These are phyloP conservation scores for Torulaspora delbrueckii DNA, from an alignment of 805 yeast genomes.

Conservation along the genomic window DNA sequence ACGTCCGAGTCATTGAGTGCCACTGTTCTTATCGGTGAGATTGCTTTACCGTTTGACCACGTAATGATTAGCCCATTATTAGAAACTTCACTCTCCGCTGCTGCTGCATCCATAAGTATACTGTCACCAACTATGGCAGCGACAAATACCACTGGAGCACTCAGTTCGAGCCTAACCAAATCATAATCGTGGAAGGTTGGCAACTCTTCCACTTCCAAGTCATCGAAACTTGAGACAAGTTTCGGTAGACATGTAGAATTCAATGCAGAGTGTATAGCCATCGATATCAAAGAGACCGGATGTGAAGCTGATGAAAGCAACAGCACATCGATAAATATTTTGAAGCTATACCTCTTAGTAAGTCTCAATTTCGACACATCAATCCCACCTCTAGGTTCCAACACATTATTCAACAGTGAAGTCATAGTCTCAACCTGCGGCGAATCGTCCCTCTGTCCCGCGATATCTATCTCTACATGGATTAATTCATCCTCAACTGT, in stretches of 20 bases:
- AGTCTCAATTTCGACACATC: constrained; percentile 52
- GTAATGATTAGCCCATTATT: constrained; percentile 78
- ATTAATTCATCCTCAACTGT: constrained; percentile 47
- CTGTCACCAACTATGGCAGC: constrained; percentile 68
- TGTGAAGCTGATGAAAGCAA: constrained; percentile 72
- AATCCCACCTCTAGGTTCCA: constrained; percentile 32
- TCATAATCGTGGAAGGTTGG: constrained; percentile 86
- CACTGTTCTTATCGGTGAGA: constrained; percentile 69
- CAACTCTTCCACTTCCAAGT: constrained; percentile 69
- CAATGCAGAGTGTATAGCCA: constrained; percentile 77
- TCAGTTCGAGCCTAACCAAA: constrained; percentile 54
- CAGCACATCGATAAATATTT: constrained; percentile 73
- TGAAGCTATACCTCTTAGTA: constrained; percentile 70
- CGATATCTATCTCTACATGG: constrained; percentile 74
- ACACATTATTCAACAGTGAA: constrained; percentile 44
- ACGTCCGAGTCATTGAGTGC: constrained; percentile 48
- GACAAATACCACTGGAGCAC: constrained; percentile 69
- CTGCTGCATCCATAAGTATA: constrained; percentile 74
- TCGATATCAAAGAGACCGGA: constrained; percentile 75
- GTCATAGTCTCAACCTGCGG: constrained; percentile 59
- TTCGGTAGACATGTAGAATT: constrained; percentile 72
- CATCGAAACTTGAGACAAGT: constrained; percentile 62
- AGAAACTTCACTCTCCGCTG: constrained; percentile 82
- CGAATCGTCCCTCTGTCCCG: constrained; percentile 77
- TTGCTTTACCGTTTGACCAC: constrained; percentile 61